phyloP scores from a whole-genome alignment of 176 grass and related monocot genomes.

The Zoysia japonica region DNA sequence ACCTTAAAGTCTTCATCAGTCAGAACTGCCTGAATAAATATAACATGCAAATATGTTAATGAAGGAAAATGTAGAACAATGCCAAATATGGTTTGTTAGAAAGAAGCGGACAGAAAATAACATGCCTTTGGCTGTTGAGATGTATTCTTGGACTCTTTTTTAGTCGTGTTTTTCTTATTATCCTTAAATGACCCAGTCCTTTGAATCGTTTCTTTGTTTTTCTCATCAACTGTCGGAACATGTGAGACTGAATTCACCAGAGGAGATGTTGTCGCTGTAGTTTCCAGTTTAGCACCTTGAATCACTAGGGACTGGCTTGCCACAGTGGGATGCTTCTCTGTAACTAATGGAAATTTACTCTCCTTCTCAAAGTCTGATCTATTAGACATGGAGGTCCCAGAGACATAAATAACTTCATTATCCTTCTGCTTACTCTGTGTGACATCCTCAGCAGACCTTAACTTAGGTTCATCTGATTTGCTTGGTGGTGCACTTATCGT shows the following conservation, averaged over 20 bases:
- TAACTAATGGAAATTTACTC: conserved; percentile 26
- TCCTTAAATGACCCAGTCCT: conserved; percentile 64
- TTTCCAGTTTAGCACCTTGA: conserved; percentile 33
- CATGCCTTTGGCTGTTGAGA: conserved; percentile 60
- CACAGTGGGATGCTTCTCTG: conserved; percentile 33
- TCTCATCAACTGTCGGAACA: conserved; percentile 47
- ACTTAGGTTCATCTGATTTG: conserved; percentile 58
- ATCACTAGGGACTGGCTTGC: conserved; percentile 21
- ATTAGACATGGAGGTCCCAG: conserved; percentile 24
- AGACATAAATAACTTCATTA: conserved; percentile 41
- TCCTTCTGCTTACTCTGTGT: conserved; percentile 35
- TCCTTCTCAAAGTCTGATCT: conserved; percentile 44
- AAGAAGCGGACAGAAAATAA: neutral
- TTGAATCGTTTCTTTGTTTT: conserved; percentile 52
- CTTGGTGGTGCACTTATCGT: conserved; percentile 51
- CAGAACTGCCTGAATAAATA: conserved; percentile 53
- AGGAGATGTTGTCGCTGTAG: conserved; percentile 1
- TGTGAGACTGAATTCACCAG: conserved; percentile 32
- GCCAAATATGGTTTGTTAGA: neutral
- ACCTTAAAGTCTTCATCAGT: conserved; percentile 50
- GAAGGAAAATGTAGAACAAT: conserved; percentile 6
- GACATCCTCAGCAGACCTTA: conserved; percentile 38
- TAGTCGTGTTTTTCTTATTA: conserved; percentile 50
- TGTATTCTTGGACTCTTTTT: conserved; percentile 47
- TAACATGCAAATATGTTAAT: conserved; percentile 33